A percentile compares a stretch with the other conserved stretches of the same genome.
phyloP scores from a whole-genome alignment of 1,284 basidiomycete genomes.

The Ganoderma meredithae region DNA sequence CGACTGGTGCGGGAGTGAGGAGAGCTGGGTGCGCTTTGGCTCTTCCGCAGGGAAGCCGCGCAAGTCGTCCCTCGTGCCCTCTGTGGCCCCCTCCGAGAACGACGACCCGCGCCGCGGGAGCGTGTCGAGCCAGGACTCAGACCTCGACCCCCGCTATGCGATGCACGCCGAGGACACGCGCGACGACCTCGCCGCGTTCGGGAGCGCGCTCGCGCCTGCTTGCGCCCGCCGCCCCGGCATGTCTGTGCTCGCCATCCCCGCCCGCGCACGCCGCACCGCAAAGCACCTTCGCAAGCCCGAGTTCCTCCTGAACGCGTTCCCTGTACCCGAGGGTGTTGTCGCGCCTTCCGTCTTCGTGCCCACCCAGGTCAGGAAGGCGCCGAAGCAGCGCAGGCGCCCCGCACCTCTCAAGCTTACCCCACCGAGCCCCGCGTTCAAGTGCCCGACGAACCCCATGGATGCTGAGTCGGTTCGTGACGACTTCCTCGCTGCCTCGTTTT shows the following conservation, averaged over 20 bases:
- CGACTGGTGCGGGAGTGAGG: conserved; percentile 32
- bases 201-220: conserved; percentile 34
- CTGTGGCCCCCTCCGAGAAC: conserved; percentile 17
- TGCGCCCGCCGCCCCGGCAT: conserved; percentile 40
- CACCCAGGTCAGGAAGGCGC: conserved; percentile 8
- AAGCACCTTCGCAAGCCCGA: conserved; percentile 45
- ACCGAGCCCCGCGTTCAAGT: conserved; percentile 39
- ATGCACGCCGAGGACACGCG: conserved; percentile 50
- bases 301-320: conserved; percentile 43
- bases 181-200: conserved; percentile 46
- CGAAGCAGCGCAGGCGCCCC: conserved; percentile 37
- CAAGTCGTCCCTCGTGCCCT: conserved; percentile 19
- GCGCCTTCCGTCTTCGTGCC: conserved; percentile 9
- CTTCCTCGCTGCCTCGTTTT: conserved; percentile 42
- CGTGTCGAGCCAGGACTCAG: conserved; percentile 58
- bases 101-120: conserved; percentile 52
- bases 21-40: conserved; percentile 42
- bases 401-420: conserved; percentile 41
- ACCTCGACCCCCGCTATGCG: conserved; percentile 56
- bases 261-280: conserved; percentile 42
- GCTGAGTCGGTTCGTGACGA: conserved; percentile 35
- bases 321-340: conserved; percentile 33
- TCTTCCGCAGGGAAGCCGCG: conserved; percentile 32
- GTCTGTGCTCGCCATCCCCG: conserved; percentile 43
- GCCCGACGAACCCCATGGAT: conserved; percentile 41